Evolutionary conservation across 1,284 basidiomycete genomes (phyloP), one percentile per base, ranked within the genome.

Genomic region (Fomitopsis schrenkii): DNA sequence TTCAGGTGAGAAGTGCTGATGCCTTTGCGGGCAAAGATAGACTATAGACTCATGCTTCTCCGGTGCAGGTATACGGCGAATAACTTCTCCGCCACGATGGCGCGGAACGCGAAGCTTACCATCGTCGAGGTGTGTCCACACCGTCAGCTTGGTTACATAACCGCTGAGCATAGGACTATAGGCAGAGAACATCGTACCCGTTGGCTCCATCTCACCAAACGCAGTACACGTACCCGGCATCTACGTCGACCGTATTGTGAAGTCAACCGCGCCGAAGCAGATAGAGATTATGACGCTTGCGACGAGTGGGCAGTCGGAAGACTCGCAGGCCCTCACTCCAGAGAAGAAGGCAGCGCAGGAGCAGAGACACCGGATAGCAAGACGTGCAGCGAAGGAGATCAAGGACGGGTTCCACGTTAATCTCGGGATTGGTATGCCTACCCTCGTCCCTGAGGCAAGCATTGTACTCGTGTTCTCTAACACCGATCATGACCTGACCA

Each of bases 111-210:
- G 14, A 93, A 90, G 70, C 69, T 95, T 58, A 95, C 95, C 12
- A 94, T 98, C 63, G 93, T 97, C 55, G 95, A 97, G 83, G 91
- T 87, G 66, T 60, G 77, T 61, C 44, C 40, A 3, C 9, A 7
- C 33, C 2, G n/a, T 48, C 1, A 19, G n/a, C 15, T 19, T 35
- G n/a, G 40, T 48, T 17, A 40, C 45, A 12, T n/a, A 54, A 33
- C 17, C 22, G 9, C 46, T 58, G 46, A 54, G 52, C 33, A 8
- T 33, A 33, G 30, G 30, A 0, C 8, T 33, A 15, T 63, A 93
- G 90, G 95, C 95, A 5, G 95, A 98, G 72, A 83, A 95, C 70
- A 96, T 97, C 66, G 94, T 97, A 42, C 91, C 95, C 9, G 79
- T 90, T 55, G 95, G 95, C 41, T 85, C 89, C 28, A 80, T 98